Conservation (phyloP, 768 basidiomycete genomes). For the Gautieria morchelliformis region DNA sequence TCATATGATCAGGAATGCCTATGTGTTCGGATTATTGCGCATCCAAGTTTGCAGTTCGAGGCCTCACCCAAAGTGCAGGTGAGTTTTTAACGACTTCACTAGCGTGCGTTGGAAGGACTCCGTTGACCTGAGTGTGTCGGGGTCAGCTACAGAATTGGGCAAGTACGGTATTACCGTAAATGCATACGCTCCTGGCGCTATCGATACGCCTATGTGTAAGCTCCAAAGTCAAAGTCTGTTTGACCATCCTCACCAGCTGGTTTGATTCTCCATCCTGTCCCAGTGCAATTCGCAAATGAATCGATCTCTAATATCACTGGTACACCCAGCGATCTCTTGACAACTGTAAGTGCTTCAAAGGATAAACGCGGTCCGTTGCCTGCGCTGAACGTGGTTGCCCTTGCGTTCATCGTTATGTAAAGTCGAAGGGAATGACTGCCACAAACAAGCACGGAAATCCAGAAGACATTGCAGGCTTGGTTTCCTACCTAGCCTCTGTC, state of each 20-base stretch:
- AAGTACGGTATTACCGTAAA: constrained; percentile 24
- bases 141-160: constrained; percentile 24
- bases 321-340: no score
- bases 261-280: no score
- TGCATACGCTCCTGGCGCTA: constrained; percentile 24
- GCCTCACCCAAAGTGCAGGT: constrained; percentile 28
- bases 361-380: neutral
- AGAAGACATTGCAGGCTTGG: constrained; percentile 9
- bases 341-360: neutral
- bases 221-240: neutral
- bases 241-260: neutral
- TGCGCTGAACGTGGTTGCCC: neutral
- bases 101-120: neutral
- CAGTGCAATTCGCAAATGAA: no score
- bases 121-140: neutral
- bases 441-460: constrained; percentile 9
- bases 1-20: neutral
- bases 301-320: no score
- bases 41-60: constrained; percentile 34
- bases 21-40: constrained; percentile 20
- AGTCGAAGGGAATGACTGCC: neutral
- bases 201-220: constrained; percentile 22
- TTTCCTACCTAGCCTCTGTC: constrained; percentile 7
- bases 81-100: neutral
- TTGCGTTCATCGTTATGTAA: neutral